Base-by-base conservation (phyloP, 2,329 filamentous ascomycete genomes). In the Aspergillus eucalypticola region DNA sequence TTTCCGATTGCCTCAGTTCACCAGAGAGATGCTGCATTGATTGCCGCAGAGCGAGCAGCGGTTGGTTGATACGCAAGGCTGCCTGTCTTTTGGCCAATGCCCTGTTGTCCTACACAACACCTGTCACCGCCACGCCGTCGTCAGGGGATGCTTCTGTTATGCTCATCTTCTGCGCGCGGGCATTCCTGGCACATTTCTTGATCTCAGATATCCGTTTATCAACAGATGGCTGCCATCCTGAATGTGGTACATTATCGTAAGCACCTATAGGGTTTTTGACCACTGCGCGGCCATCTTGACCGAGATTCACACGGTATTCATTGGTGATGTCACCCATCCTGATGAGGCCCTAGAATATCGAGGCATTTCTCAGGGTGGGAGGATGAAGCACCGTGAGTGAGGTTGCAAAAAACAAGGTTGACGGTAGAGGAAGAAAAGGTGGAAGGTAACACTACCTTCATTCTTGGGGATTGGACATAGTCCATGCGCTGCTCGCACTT, bases 91-190 rank as follows among this genome's bases (percentile, higher is more conserved):
- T 53, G 3, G 44, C 21, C 3, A 56, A 41, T 2, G 54, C 39
- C 32, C 54, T 59, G 46, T 46, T 56, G 10, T 62, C 62, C 48
- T 59, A 42, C 0, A n/a, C 46, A 25, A 52, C 59, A 21, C 52
- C 39, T 3, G 48, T 51, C 8, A 65, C 11, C 25, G 61, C 44
- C 13, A 57, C 50, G 1, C 55, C 52, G 38, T 65, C 61, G n/a
- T 62, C 38, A 5, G 23, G 42, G 8, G 55, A 46, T 3, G 55
- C 54, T 50, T 38, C 50, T 5, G 55, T 32, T 3, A 57, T 51
- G 41, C 55, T 55, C 49, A 64, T 50, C 23, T 41, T 54, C 3
- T 54, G 52, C 10, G 57, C 58, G 5, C 52, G 32, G 8, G 39
- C 10, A 6, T 21, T 35, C 7, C 19, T 42, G 10, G 17, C 29